Evolutionary conservation across 2,329 filamentous ascomycete species (phyloP), one percentile per base, ranked within the genome.

Genomic region (Colletotrichum sp.): DNA sequence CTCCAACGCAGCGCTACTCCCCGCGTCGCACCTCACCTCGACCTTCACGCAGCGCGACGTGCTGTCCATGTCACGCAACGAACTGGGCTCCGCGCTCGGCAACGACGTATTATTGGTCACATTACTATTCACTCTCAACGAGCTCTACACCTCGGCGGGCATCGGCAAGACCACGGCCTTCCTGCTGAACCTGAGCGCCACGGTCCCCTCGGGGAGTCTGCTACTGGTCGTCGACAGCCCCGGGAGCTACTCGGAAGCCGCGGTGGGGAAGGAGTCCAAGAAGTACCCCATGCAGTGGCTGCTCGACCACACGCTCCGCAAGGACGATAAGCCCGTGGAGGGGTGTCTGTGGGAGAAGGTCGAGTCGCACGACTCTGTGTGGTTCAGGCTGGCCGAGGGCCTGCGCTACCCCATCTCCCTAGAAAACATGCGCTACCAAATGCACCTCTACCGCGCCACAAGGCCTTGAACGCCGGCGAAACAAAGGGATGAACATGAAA

Each of bases 241-340:
- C 0, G 97, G 97, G 1, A 98, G 94, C 84, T 99, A 99, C 84
- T 97, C 96, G 1, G 95, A 96, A 73, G 90, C 98, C 5, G 91
- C 91, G 0, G 84, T 98, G 1, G 93, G 93, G 6, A 89, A 89
- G 77, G 87, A 89, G 62, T 85, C 86, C 80, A 90, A 90, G 77
- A 92, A 90, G 77, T 99, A 99, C 82, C 96, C 96, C 0, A 99
- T 98, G 96, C 93, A 95, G 80, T 98, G 96, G 93, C 87, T 99
- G 18, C 88, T 99, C 3, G 94, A 98, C 80, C 94, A 97, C 82
- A 94, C 95, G 3, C 85, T 99, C 24, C 83, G 95, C 15, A 75
- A 83, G n/a, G 71, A 79, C 57, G 79, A 80, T 1, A 22, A 52
- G 26, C 39, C 72, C 44, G 77, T 77, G 6, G 81, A 80, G 10